Evolutionary conservation across 768 basidiomycete species (phyloP), one percentile per base, ranked within the genome.

Genomic region (Suillus luteus): DNA sequence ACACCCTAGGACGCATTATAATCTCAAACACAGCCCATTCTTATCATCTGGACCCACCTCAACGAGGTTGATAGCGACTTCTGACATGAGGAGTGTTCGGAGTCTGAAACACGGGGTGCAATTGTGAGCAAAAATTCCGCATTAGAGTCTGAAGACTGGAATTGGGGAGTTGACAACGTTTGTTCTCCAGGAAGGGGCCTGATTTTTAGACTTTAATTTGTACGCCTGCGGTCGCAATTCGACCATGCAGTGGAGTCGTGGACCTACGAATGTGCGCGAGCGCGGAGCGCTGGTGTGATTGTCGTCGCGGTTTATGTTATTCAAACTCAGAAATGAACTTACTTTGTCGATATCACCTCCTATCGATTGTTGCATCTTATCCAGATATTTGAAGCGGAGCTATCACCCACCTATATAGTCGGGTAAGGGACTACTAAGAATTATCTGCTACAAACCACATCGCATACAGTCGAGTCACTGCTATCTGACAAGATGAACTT

Each of bases 401-500:
- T 49, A 7, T 24, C 48, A 14, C 48, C 3, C 22, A 49, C 48
- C 48, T 14, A 49, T 49, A 49, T 49, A 49, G 6, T 46, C 1
- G 46, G 43, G 19, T 19, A 22, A 48, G 8, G 0, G 15, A 1
- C 48, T 49, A 46, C 10, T n/a, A n/a, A 46, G 46, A 46, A 5
- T 22, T 12, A 0, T 27, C 27, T 51, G 15, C 3, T 17, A 27
- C 31, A 31, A 31, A 31, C 14, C 27, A 49, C 4, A 4, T 31
- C 15, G 17, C 27, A 51, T 10, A 5, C 51, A 31, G 14, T 51
- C 11, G 12, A 55, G 12, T 55, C n/a, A 27, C 17, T 7, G 19
- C 35, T 37, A 22, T 14, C 22, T 31, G 14, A 17, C 11, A 17
- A 37, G 3, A 75, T 75, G 74, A 76, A 75, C 59, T 37, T 72